A percentile compares a stretch with the other conserved stretches of the same genome.
Conservation (phyloP, 352 stramenopile genomes). For the Thalassiosira delicatula region DNA sequence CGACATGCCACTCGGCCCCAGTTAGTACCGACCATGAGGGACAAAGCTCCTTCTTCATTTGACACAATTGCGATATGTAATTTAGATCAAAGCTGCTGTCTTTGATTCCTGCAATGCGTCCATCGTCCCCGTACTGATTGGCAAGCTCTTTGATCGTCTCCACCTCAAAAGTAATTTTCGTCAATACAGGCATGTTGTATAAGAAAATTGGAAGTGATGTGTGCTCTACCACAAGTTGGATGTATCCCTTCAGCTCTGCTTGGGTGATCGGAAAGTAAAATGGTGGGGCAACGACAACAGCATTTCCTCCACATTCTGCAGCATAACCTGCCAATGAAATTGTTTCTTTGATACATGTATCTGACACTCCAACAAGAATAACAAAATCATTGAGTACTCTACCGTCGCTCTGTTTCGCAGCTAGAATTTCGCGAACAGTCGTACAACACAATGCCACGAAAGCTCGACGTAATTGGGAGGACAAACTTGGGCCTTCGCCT, state of each 20-base stretch:
- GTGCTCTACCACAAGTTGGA: neutral
- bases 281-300: constrained; percentile 32
- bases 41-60: constrained; percentile 33
- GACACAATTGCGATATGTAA: constrained; percentile 33
- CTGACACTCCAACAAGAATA: constrained; percentile 37
- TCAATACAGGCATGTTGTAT: constrained; percentile 44
- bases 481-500: constrained; percentile 7
- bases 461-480: constrained; percentile 14
- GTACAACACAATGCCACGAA: constrained; percentile 26
- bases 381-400: constrained; percentile 1
- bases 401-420: neutral
- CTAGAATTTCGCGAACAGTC: constrained; percentile 6
- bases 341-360: constrained; percentile 19
- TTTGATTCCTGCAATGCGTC: constrained; percentile 31
- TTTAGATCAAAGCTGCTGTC: constrained; percentile 40
- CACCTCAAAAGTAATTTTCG: constrained; percentile 32
- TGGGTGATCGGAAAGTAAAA: constrained; percentile 52
- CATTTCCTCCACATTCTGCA: constrained; percentile 14
- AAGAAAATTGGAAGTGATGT: constrained; percentile 33
- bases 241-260: constrained; percentile 22
- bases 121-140: neutral
- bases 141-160: constrained; percentile 25
- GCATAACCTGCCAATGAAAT: constrained; percentile 16
- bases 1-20: constrained; percentile 22
- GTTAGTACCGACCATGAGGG: constrained; percentile 26